A percentile compares a stretch with the other conserved stretches of the same genome.
phyloP scores from a whole-genome alignment of 2,329 filamentous ascomycete genomes.

The Simplicillium sp. region DNA sequence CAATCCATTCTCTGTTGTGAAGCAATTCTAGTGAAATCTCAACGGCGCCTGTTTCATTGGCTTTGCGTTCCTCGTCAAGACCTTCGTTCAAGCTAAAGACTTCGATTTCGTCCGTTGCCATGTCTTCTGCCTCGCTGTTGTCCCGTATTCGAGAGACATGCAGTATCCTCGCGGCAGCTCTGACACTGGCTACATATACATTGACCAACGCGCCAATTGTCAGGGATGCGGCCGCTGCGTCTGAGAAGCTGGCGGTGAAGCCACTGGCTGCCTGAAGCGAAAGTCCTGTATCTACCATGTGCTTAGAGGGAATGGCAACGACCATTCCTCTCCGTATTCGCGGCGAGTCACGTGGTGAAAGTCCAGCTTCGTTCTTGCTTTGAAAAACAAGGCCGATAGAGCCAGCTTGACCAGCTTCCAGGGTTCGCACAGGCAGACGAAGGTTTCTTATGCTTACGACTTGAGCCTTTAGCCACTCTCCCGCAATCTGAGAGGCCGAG shows the following conservation, averaged over 20 bases:
- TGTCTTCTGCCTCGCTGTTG: slow-evolving; percentile 14
- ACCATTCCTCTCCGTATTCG: slow-evolving; percentile 75
- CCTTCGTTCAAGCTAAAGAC: slow-evolving; percentile 50
- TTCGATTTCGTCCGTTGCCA: slow-evolving; percentile 30
- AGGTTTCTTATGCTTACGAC: slow-evolving; percentile 85
- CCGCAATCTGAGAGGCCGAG: slow-evolving; percentile 41
- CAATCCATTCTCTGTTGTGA: slow-evolving; percentile 62
- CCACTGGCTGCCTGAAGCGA: slow-evolving; percentile 57
- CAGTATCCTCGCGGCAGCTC: slow-evolving; percentile 68
- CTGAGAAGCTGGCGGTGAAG: slow-evolving; percentile 62
- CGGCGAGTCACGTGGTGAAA: slow-evolving; percentile 15
- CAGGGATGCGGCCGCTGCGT: slow-evolving; percentile 52
- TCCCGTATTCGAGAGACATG: slow-evolving; percentile 31
- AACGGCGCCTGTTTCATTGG: slow-evolving; percentile 16
- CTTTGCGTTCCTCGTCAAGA: slow-evolving; percentile 23
- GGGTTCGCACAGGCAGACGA: slow-evolving; percentile 66
- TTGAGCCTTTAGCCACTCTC: slow-evolving; percentile 71
- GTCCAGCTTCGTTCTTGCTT: slow-evolving; percentile 8
- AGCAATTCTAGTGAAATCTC: slow-evolving; percentile 61
- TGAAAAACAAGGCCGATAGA: slow-evolving; percentile 73
- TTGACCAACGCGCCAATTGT: slow-evolving; percentile 63
- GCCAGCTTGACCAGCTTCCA: slow-evolving; percentile 77
- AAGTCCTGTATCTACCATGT: slow-evolving; percentile 45
- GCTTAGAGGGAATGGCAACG: slow-evolving; percentile 51
- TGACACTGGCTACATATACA: slow-evolving; percentile 79